These are phyloP conservation scores for Podospora comata DNA, from an alignment of 495 filamentous ascomycete genomes.

Conservation along the genomic window DNA sequence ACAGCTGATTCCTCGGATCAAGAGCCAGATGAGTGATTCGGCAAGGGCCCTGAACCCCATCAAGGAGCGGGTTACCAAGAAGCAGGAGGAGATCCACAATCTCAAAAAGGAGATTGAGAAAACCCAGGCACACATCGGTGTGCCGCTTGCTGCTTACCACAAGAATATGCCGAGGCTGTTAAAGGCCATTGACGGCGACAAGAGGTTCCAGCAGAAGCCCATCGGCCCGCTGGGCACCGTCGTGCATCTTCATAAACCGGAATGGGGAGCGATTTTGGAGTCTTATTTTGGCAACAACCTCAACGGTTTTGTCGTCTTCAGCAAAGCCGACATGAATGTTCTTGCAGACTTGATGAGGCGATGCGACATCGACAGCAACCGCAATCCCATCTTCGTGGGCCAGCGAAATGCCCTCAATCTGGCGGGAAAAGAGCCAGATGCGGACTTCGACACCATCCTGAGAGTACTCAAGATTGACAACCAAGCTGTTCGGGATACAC, in stretches of 20 bases:
- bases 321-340: slow-evolving; percentile 61
- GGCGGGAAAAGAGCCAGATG: slow-evolving; percentile 67
- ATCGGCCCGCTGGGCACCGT: slow-evolving; percentile 80
- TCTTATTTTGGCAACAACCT: slow-evolving; percentile 61
- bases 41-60: slow-evolving; percentile 44
- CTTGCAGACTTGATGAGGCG: slow-evolving; percentile 62
- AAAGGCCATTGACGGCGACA: slow-evolving; percentile 62
- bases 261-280: slow-evolving; percentile 85
- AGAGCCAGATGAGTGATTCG: slow-evolving; percentile 32
- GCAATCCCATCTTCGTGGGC: slow-evolving; percentile 62
- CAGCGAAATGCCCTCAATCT: slow-evolving; percentile 58
- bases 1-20: slow-evolving; percentile 30
- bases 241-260: slow-evolving; percentile 68
- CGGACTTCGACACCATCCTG: slow-evolving; percentile 68
- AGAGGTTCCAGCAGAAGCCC: slow-evolving; percentile 64
- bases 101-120: slow-evolving; percentile 26
- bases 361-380: slow-evolving; percentile 43
- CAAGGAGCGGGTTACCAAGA: slow-evolving; percentile 36
- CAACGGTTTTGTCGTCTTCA: slow-evolving; percentile 76
- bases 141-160: slow-evolving; percentile 53
- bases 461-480: slow-evolving; percentile 80
- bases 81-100: slow-evolving; percentile 35
- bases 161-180: slow-evolving; percentile 61
- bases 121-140: slow-evolving; percentile 17
- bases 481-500: slow-evolving; percentile 67